A percentile compares a stretch with the other conserved stretches of the same genome.
These are phyloP conservation scores for Blastobotrys proliferans DNA, from an alignment of 1,139 yeast species.

Conservation along the genomic window DNA sequence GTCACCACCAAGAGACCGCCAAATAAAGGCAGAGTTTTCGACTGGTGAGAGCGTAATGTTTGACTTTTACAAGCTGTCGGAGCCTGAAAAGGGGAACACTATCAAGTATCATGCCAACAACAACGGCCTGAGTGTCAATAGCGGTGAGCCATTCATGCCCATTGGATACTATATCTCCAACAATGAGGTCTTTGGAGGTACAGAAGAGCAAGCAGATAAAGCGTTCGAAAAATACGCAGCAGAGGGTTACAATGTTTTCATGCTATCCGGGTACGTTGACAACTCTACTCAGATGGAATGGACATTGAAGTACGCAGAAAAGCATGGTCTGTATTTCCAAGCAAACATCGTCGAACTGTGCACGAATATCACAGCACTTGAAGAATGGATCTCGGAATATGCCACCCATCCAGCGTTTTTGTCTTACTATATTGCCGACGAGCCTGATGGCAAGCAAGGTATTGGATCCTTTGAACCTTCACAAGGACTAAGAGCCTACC, in stretches of 20 bases:
- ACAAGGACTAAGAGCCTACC: neutral
- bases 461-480: constrained; percentile 1
- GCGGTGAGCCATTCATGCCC: neutral
- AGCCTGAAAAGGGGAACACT: neutral
- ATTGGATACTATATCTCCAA: neutral
- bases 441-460: constrained; percentile 1
- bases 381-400: neutral
- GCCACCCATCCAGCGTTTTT: constrained; percentile 2
- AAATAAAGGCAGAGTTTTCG: neutral
- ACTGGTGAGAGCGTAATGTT: neutral
- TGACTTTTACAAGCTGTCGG: neutral
- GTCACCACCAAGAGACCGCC: too few species aligned
- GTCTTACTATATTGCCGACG: constrained; percentile 1
- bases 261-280: neutral
- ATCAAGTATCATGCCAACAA: neutral
- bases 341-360: neutral
- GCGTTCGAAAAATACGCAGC: neutral
- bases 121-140: neutral
- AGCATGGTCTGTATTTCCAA: neutral
- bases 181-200: neutral
- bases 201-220: neutral
- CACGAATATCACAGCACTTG: neutral
- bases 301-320: constrained; percentile 1
- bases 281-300: constrained; percentile 2
- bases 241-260: constrained; percentile 1